Evolutionary conservation across 2,329 filamentous ascomycete genomes (phyloP), one percentile per base, ranked within the genome.

Genomic region (Dothideomycetes sp.): DNA sequence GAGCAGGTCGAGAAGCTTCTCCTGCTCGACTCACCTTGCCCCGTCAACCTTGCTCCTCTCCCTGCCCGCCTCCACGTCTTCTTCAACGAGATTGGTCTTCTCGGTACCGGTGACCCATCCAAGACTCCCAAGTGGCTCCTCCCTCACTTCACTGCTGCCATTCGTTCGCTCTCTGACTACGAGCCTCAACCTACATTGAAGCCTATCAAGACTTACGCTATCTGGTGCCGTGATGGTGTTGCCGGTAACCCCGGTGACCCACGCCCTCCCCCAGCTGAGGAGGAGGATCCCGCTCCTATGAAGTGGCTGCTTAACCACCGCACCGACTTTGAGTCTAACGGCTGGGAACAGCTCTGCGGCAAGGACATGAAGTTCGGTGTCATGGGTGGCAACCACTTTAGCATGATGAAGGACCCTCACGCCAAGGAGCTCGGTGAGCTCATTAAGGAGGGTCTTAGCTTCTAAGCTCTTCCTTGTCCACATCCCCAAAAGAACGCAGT

Each of bases 171-270:
- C 20, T 79, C 78, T 52, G 76, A 74, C 54, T 86, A 86, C 61
- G 73, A 77, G 10, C 76, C 80, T 5, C 69, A 71, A 50, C 75
- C 75, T 3, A 76, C 82, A 54, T 67, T 78, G 24, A 65, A 69
- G 33, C 74, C 73, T 27, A 78, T 81, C 27, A 71, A 73, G 16
- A 75, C 78, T 3, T 74, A 73, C 48, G 68, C 76, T 27, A 76
- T 86, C 50, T 86, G 80, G 77, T 83, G 79, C 53, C 74, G 78
- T 47, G 80, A 86, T 45, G 82, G 82, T 47, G 79, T 86, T 4
- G 84, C 80, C 64, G 73, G 79, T 48, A 65, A 73, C 41, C 75
- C 78, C 5, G 70, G 71, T 34, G 79, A 82, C 57, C 79, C 78
- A 28, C 69, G 75, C 30, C 79, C 80, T 67, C 52, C 80, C 70